phyloP scores from a whole-genome alignment of 163 green algal species.

The Chlorella variabilis region DNA sequence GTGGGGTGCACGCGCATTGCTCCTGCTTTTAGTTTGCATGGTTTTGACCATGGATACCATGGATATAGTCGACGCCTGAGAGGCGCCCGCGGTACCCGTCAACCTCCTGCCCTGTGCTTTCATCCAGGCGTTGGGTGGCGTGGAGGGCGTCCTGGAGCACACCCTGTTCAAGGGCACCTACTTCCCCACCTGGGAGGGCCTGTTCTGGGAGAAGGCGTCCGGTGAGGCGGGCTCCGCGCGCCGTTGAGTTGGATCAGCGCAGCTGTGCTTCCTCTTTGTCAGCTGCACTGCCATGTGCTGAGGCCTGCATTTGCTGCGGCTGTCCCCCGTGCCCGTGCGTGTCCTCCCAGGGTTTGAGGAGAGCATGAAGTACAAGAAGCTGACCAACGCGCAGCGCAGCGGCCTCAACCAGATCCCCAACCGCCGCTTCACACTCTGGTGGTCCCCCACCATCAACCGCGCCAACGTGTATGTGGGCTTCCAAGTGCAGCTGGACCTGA shows the following conservation, averaged over 20 bases:
- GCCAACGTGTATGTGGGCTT: constrained; percentile 99
- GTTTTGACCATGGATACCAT: too few species aligned
- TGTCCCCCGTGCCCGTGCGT: background rate
- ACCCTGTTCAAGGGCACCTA: constrained; percentile 99
- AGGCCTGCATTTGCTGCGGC: background rate
- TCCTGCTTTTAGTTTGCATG: too few species aligned
- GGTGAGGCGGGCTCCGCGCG: background rate
- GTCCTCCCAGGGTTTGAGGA: constrained; percentile 99
- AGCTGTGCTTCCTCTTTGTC: too few species aligned
- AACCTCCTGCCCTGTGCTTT: too few species aligned
- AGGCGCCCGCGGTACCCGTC: too few species aligned
- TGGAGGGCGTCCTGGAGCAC: constrained; percentile 99
- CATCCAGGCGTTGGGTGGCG: constrained; percentile 95
- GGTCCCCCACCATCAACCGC: constrained; percentile 99
- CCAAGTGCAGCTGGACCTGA: constrained; percentile 99
- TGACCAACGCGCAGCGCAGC: constrained; percentile 98
- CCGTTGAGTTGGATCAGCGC: too few species aligned
- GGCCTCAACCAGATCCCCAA: constrained; percentile 99
- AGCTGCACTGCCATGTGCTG: too few species aligned
- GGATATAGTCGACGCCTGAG: too few species aligned
- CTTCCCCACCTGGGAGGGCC: constrained; percentile 99
- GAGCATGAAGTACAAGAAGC: constrained; percentile 99
- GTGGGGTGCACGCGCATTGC: too few species aligned
- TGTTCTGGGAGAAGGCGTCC: constrained; percentile 96
- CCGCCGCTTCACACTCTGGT: constrained; percentile 99